Evolutionary conservation across 257 asterid species (phyloP).

Genomic region (Gynochthodes officinalis): DNA sequence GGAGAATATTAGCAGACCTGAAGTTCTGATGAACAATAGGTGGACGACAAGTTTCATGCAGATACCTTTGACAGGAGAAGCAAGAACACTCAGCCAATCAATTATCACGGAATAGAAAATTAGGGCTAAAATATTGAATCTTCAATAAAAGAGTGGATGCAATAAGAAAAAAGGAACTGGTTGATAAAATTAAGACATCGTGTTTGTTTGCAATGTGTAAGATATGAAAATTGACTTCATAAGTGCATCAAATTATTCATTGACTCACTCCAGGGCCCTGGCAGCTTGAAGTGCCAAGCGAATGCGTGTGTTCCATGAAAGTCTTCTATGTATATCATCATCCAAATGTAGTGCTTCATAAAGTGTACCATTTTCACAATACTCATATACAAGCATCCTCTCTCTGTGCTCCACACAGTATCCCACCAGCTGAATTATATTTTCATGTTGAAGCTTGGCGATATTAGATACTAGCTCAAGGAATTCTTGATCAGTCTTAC

Average conservation of each 20-base stretch:
- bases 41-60: constrained; percentile 79
- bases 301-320: constrained; percentile 84
- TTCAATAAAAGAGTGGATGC: constrained; percentile 4
- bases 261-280: constrained; percentile 75
- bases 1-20: constrained; percentile 71
- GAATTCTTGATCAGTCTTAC: constrained; percentile 58
- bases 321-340: constrained; percentile 57
- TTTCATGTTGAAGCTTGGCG: constrained; percentile 57
- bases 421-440: constrained; percentile 68
- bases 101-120: neutral
- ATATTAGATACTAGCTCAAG: constrained; percentile 62
- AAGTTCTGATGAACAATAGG: constrained; percentile 74
- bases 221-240: neutral
- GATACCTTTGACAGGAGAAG: constrained; percentile 50
- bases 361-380: constrained; percentile 70
- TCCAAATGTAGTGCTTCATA: constrained; percentile 76
- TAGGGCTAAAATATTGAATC: neutral
- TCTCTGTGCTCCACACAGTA: constrained; percentile 88
- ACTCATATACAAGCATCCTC: constrained; percentile 63
- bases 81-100: constrained; percentile 16
- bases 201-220: neutral
- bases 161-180: neutral
- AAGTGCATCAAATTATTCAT: neutral
- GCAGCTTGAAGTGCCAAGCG: constrained; percentile 91
- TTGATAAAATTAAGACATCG: neutral